Conservation (phyloP, 331 rosid species). For the Pyracantha coccinea region DNA sequence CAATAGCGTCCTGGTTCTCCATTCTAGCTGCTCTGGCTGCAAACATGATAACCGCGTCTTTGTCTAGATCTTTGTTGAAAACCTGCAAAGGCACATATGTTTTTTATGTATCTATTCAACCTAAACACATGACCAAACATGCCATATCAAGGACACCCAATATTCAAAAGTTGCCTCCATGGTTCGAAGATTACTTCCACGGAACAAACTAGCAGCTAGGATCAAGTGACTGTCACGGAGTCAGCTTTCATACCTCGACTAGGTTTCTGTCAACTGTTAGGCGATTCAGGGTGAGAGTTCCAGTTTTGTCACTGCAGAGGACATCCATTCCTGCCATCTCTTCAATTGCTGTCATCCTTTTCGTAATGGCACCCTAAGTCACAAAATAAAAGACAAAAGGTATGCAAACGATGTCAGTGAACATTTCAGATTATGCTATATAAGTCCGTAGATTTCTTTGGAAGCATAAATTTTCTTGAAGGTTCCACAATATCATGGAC, state of each 20-base stretch:
- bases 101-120: conserved; percentile 2
- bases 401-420: background rate
- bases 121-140: background rate
- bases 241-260: conserved; percentile 44
- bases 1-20: conserved; percentile 88
- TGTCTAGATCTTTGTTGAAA: conserved; percentile 60
- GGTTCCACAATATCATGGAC: conserved; percentile 1
- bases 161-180: background rate
- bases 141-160: background rate
- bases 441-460: background rate
- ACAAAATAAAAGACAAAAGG: background rate
- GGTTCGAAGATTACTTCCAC: background rate
- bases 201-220: background rate
- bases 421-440: background rate
- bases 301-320: conserved; percentile 88
- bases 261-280: conserved; percentile 69
- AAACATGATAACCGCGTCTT: conserved; percentile 50
- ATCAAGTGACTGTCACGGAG: background rate
- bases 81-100: conserved; percentile 33
- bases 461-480: background rate
- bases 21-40: conserved; percentile 86
- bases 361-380: conserved; percentile 79
- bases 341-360: conserved; percentile 93
- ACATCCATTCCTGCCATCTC: conserved; percentile 99
- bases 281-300: conserved; percentile 79